A percentile compares a stretch with the other conserved stretches of the same genome.
Evolutionary conservation across 805 yeast species (phyloP).

Genomic region (Vanderwaltozyma verrucispora): DNA sequence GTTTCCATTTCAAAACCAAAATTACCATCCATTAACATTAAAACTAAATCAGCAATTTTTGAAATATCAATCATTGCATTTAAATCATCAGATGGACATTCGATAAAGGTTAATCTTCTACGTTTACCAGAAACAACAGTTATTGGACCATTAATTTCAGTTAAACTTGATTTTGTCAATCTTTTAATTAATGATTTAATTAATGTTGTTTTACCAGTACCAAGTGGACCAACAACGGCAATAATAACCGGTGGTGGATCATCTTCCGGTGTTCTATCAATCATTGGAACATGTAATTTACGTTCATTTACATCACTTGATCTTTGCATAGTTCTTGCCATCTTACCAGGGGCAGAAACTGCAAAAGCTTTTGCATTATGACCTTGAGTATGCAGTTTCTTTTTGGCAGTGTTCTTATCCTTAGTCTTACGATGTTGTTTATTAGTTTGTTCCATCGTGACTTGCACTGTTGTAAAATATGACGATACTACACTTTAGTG

Average conservation of each 20-base stretch:
- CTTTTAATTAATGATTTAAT: conserved; percentile 82
- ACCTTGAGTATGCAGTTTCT: conserved; percentile 83
- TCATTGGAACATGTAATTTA: conserved; percentile 93
- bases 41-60: conserved; percentile 85
- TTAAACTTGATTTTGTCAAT: conserved; percentile 73
- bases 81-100: conserved; percentile 76
- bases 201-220: conserved; percentile 93
- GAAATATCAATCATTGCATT: conserved; percentile 96
- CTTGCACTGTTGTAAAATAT: too few species aligned
- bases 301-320: conserved; percentile 73
- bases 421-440: conserved; percentile 70
- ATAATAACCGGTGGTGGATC: conserved; percentile 95
- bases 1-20: conserved; percentile 99
- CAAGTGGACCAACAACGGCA: conserved; percentile 98
- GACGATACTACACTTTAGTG: too few species aligned
- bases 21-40: conserved; percentile 87
- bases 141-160: conserved; percentile 89
- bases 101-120: conserved; percentile 84
- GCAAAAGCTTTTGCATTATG: conserved; percentile 77
- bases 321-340: conserved; percentile 75
- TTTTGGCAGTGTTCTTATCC: conserved; percentile 55
- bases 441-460: conserved; percentile 52
- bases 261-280: conserved; percentile 93
- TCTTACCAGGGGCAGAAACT: conserved; percentile 73
- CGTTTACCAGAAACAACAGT: conserved; percentile 95